Conservation (phyloP, 2,329 filamentous ascomycete species). For the Tolypocladium amazonense region DNA sequence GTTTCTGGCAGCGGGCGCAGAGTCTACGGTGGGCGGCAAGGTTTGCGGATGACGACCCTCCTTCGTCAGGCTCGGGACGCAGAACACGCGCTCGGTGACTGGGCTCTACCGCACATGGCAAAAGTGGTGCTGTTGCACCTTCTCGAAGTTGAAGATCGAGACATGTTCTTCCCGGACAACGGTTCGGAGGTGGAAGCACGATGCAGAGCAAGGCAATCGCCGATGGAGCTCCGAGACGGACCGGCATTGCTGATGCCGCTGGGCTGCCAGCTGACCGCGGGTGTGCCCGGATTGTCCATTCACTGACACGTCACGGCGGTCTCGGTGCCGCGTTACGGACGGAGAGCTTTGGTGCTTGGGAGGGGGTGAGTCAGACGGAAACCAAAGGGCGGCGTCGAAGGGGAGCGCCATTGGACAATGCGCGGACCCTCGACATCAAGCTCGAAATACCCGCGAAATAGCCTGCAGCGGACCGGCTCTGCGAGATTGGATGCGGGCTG, state of each 20-base stretch:
- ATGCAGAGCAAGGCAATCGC: not conserved
- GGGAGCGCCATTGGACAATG: not conserved
- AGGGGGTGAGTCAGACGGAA: not conserved
- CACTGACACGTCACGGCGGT: not conserved
- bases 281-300: not conserved
- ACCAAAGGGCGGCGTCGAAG: not conserved
- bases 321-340: not conserved
- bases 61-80: constrained; percentile 6
- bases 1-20: not conserved
- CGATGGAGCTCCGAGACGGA: not conserved
- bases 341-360: not conserved
- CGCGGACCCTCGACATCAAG: not conserved
- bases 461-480: not conserved
- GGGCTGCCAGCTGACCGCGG: not conserved
- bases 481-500: not conserved
- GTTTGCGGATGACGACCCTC: constrained; percentile 11
- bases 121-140: not conserved
- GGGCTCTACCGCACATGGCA: not conserved
- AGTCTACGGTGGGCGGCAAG: constrained; percentile 1
- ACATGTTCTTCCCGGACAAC: no score
- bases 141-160: not conserved
- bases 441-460: not conserved
- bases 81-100: constrained; percentile 2
- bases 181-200: not conserved
- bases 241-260: not conserved